phyloP scores from a whole-genome alignment of 1,284 basidiomycete genomes.

The Athelia psychrophila region DNA sequence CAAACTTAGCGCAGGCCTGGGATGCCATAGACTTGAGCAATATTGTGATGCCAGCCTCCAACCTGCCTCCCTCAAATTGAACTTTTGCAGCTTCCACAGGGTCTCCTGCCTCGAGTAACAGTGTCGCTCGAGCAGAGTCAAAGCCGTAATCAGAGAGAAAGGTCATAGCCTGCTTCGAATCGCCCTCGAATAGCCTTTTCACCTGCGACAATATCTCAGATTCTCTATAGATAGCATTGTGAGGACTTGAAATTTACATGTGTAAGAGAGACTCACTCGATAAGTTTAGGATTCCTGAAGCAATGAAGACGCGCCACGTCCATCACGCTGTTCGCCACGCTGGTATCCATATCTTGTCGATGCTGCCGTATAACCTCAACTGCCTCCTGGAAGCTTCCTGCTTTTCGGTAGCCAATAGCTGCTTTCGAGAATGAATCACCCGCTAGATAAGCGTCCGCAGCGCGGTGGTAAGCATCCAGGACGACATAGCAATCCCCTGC shows the following conservation, averaged over 20 bases:
- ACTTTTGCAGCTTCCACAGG: constrained; percentile 54
- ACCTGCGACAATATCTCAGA: too few relatives aligned
- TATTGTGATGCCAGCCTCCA: constrained; percentile 43
- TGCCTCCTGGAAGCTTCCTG: constrained; percentile 51
- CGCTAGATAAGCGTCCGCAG: constrained; percentile 46
- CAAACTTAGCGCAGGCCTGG: constrained; percentile 27
- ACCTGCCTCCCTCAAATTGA: constrained; percentile 48
- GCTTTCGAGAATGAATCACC: constrained; percentile 41
- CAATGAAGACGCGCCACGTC: constrained; percentile 52
- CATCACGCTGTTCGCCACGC: constrained; percentile 38
- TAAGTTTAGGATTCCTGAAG: constrained; percentile 38
- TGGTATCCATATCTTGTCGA: constrained; percentile 25
- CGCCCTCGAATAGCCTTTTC: too few relatives aligned
- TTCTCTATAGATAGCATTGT: too few relatives aligned
- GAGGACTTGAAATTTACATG: too few relatives aligned
- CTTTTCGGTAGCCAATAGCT: constrained; percentile 45
- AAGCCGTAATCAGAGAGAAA: constrained; percentile 58
- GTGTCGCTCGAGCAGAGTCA: constrained; percentile 44
- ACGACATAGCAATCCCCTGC: constrained; percentile 53
- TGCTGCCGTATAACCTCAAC: constrained; percentile 41
- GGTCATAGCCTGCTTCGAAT: constrained; percentile 50
- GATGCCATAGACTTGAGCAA: constrained; percentile 36
- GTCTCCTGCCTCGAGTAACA: constrained; percentile 46
- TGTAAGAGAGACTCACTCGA: too few relatives aligned
- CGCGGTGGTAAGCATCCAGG: constrained; percentile 36